Evolutionary conservation across 2,329 filamentous ascomycete species (phyloP).

Genomic region (Aspergillus pseudoviridinutans): DNA sequence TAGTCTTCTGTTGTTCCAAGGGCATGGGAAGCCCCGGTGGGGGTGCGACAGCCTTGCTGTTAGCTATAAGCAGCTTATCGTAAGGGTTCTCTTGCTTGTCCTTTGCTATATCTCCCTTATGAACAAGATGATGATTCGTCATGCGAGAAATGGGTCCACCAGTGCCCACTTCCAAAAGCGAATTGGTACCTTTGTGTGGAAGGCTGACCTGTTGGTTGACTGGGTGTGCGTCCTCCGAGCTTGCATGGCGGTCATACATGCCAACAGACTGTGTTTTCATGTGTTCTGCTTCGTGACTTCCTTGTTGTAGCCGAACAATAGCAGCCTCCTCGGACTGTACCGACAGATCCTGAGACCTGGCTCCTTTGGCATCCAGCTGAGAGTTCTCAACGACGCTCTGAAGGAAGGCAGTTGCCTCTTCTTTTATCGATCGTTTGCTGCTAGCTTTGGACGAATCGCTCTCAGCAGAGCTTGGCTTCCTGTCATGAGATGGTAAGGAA

Average conservation of each 20-base stretch:
- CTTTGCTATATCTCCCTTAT: not conserved
- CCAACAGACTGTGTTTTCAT: not conserved
- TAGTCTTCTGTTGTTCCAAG: not conserved
- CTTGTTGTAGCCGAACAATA: not conserved
- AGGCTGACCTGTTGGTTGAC: not conserved
- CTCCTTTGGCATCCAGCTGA: not conserved
- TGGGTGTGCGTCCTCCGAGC: not conserved
- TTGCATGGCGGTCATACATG: not conserved
- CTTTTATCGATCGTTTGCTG: conserved; percentile 4
- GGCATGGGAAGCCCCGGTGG: conserved; percentile 17
- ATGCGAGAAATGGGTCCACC: not conserved
- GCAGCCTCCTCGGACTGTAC: not conserved
- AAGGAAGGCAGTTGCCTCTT: conserved; percentile 6
- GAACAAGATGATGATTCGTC: not conserved
- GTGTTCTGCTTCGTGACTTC: not conserved
- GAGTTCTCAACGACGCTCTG: conserved; percentile 5
- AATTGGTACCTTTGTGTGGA: not conserved
- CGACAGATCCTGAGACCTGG: not conserved
- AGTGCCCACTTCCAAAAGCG: not conserved
- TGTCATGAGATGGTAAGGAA: not conserved
- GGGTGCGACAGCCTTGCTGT: conserved; percentile 3
- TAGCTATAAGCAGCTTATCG: not conserved
- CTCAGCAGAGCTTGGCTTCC: not conserved
- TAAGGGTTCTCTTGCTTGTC: not conserved
- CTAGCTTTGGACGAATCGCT: not conserved